Conservation (phyloP, 768 basidiomycete genomes). For the Suillus variegatus region DNA sequence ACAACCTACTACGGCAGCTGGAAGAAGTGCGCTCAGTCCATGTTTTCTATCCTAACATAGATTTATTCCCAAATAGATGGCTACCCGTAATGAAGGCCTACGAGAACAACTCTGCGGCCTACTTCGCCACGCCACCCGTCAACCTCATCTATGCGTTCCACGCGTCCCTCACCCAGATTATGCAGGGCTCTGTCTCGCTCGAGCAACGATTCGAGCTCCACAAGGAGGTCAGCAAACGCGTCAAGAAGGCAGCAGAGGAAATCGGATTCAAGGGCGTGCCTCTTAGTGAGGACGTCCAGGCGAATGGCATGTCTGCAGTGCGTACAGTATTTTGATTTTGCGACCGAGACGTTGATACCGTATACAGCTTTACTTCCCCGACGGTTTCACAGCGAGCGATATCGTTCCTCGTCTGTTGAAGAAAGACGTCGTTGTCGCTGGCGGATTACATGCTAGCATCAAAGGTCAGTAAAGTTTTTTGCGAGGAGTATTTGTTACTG, state of each 20-base stretch:
- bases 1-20: constrained; percentile 87
- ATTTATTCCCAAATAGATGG: constrained; percentile 52
- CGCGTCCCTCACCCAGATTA: constrained; percentile 76
- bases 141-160: constrained; percentile 93
- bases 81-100: constrained; percentile 94
- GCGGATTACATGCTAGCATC: constrained; percentile 81
- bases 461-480: constrained; percentile 54
- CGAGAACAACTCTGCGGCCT: constrained; percentile 76
- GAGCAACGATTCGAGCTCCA: constrained; percentile 80
- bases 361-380: constrained; percentile 76
- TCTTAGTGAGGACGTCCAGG: constrained; percentile 57
- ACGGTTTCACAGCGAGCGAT: constrained; percentile 75
- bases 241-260: constrained; percentile 65
- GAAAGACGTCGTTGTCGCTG: constrained; percentile 80
- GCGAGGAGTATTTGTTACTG: background rate
- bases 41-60: background rate
- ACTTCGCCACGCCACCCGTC: constrained; percentile 95
- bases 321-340: constrained; percentile 16
- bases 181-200: constrained; percentile 59
- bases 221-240: constrained; percentile 59
- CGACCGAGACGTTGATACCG: background rate
- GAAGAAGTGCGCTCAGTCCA: constrained; percentile 60
- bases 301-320: constrained; percentile 96
- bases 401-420: constrained; percentile 73
- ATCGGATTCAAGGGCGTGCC: constrained; percentile 81